Conservation (phyloP, 306 rosid species). For the Prunus salicina region DNA sequence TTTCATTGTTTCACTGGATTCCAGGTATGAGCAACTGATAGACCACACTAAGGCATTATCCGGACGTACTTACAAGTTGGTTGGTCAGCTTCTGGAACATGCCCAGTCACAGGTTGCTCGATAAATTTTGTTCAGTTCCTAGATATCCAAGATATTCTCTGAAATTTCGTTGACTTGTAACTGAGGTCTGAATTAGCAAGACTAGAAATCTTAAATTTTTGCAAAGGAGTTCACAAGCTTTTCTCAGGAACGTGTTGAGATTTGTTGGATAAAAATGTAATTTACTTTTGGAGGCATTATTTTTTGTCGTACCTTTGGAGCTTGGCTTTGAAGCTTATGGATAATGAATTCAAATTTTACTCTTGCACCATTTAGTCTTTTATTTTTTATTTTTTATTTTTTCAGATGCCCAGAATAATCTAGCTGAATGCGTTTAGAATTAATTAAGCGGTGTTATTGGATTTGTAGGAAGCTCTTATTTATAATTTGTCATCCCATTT, state of each 20-base stretch:
- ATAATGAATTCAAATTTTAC: too few species aligned
- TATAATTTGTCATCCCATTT: too few species aligned
- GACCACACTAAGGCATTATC: slow-evolving; percentile 79
- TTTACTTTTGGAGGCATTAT: neutral
- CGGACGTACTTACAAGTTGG: slow-evolving; percentile 78
- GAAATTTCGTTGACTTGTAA: neutral
- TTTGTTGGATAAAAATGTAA: neutral
- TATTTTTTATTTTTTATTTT: too few species aligned
- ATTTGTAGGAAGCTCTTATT: too few species aligned
- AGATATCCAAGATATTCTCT: neutral
- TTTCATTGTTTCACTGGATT: neutral
- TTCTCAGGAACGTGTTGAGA: neutral
- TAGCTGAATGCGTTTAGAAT: too few species aligned
- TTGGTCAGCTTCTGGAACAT: slow-evolving; percentile 68
- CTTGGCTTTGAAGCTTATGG: neutral
- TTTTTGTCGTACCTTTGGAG: neutral
- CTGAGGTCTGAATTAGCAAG: neutral
- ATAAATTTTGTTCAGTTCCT: slow-evolving; percentile 21
- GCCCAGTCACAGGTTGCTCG: slow-evolving; percentile 61
- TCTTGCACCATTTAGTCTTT: too few species aligned
- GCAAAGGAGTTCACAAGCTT: neutral
- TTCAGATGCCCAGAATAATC: too few species aligned
- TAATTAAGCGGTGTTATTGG: too few species aligned
- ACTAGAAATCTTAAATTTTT: neutral
- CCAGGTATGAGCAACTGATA: slow-evolving; percentile 89